Base-by-base conservation (phyloP, 805 yeast species). In the Phaffomyces opuntiae region DNA sequence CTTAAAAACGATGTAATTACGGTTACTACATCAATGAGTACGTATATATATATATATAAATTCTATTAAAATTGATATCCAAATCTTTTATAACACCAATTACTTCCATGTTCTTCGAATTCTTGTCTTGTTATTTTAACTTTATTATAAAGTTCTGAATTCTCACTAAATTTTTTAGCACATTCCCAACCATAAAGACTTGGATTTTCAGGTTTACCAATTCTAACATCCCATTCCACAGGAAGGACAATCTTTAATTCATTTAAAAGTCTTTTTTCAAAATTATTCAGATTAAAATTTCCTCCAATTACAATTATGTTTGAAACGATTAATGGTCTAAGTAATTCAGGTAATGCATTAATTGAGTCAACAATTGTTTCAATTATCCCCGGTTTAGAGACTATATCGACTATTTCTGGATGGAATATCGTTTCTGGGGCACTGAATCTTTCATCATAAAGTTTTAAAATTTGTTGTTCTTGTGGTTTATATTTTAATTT, bases 241-340 rank as follows among this genome's bases (percentile, higher is more conserved):
- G 91, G 91, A 19, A 84, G 66, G 46, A 81, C 88, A 50, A 79
- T 72, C 50, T 79, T 78, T 49, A 86, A 65, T 49, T 84, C 93
- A 25, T 68, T 63, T 0, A 70, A 58, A 13, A 93, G 61, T 44
- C 99, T 67, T 9, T 73, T 67, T 38, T 73, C 70, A 50, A 86
- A 82, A 36, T 89, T 87, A 0, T 81, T 78, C 12, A 93, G 56
- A 42, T 81, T 77, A 42, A 87, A 73, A 16, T 82, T 81, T 0
- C 99, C 99, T 0, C 99, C 99, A 1, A 81, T 77, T 11, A 89
- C 68, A 17, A 80, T 78, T 13, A 93, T 78, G 62, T 93, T 93
- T 4, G 91, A 81, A 55, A 81, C 79, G 42, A 93, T 68, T 44
- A 93, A 64, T 0, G 96, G 95, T 42, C 87, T 67, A 3, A 82